Percentiles rank a stretch among this genome's conserved stretches.
phyloP scores from a whole-genome alignment of 441 rosid genomes.

The Populus tomentosa region DNA sequence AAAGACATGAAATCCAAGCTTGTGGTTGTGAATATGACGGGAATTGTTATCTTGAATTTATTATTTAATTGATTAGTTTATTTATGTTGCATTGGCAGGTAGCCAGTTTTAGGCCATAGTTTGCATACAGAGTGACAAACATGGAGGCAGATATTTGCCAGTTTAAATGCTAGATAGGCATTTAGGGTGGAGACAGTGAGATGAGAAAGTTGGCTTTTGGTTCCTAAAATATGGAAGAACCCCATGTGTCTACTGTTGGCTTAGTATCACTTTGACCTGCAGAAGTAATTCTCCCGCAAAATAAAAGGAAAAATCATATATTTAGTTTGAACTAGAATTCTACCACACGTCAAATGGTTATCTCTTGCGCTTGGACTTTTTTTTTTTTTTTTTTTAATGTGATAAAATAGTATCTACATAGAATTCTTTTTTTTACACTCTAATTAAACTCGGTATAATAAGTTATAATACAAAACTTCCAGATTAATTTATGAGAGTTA shows the following conservation, averaged over 20 bases:
- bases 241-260: background rate
- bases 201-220: background rate
- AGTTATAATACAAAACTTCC: too few species aligned
- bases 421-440: too few species aligned
- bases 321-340: too few species aligned
- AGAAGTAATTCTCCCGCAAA: too few species aligned
- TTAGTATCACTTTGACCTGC: too few species aligned
- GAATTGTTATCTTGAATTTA: slow-evolving; percentile 9
- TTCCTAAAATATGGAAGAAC: background rate
- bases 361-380: too few species aligned
- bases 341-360: too few species aligned
- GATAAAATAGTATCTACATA: too few species aligned
- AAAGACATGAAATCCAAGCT: background rate
- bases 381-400: too few species aligned
- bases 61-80: background rate
- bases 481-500: too few species aligned
- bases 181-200: background rate
- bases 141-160: background rate
- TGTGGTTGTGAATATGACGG: slow-evolving; percentile 15
- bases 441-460: too few species aligned
- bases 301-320: too few species aligned
- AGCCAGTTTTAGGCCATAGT: background rate
- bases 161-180: background rate
- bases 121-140: slow-evolving; percentile 1
- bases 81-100: background rate